Evolutionary conservation across 257 asterid genomes (phyloP), one percentile per base, ranked within the genome.

Genomic region (Solanum corneliomulleri): DNA sequence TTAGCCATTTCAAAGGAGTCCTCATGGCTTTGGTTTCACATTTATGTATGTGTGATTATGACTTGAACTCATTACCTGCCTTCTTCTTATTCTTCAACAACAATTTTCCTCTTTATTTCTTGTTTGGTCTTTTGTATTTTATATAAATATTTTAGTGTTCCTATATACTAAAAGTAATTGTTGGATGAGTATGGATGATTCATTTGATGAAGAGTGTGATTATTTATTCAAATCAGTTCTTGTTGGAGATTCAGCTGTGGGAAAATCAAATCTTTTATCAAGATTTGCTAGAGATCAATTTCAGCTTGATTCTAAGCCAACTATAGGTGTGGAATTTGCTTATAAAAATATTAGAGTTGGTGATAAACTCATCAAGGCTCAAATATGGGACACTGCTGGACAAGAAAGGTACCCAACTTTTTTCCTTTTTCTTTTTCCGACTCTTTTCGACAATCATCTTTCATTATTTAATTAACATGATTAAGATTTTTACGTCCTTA

Each of bases 351-450:
- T 95, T 20, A 89, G 90, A 82, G 92, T 95, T 3, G 97, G 93
- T 11, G 97, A 92, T 88, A 95, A 95, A 91, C 91, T 92, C 85
- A 85, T 95, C 95, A 95, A 95, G 90, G 98, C 98, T 84, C 98
- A 95, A 91, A 93, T 95, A 88, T 95, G 98, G 98, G 98, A 95
- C 56, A 95, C 98, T 8, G 98, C 98, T 20, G 98, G 98, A 78
- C 98, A 95, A 92, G 98, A 95, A 89, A 94, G 98, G 98, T 95
- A 11, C 37, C 9, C 25, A n/a, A 15, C 70, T 83, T 27, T 37
- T 62, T 3, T 5, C 12, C 7, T 56, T 56, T 18, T 56, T 3
- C 18, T 7, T 49, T 49, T 21, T 0, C 6, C 6, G 6, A 4
- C 7, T 35, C 7, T 74, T 84, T 10, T 23, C 68, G n/a, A 37